Conservation (phyloP, 2,329 filamentous ascomycete species). For the Daldinia sp. region DNA sequence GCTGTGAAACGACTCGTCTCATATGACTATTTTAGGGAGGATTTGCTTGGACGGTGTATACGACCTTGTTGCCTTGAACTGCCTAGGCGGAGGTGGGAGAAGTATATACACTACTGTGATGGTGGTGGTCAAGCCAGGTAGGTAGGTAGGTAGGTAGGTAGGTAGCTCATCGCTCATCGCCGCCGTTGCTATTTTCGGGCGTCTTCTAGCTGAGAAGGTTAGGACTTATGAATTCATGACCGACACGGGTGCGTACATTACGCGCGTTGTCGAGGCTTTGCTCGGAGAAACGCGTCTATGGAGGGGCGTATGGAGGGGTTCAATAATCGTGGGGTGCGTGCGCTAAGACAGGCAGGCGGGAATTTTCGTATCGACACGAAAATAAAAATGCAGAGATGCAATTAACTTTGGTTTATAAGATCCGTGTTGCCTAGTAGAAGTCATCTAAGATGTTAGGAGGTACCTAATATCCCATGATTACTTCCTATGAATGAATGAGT, state of each 20-base stretch:
- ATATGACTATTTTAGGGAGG: neutral
- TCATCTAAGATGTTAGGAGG: neutral
- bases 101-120: neutral
- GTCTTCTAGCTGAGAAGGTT: neutral
- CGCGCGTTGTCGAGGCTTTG: neutral
- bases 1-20: neutral
- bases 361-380: neutral
- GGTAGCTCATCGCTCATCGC: no score
- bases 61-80: neutral
- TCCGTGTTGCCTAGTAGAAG: neutral
- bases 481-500: neutral
- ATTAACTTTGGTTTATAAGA: neutral
- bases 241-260: neutral
- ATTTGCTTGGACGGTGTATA: neutral
- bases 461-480: no score
- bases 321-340: neutral
- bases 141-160: no score
- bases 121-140: neutral
- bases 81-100: neutral
- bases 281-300: neutral
- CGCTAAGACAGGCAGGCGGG: neutral
- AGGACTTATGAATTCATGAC: neutral
- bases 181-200: neutral
- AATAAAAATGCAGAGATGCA: neutral
- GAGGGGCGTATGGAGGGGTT: neutral